These are phyloP conservation scores for Chloris gayana DNA, from an alignment of 176 grass and related monocot genomes.

Conservation along the genomic window DNA sequence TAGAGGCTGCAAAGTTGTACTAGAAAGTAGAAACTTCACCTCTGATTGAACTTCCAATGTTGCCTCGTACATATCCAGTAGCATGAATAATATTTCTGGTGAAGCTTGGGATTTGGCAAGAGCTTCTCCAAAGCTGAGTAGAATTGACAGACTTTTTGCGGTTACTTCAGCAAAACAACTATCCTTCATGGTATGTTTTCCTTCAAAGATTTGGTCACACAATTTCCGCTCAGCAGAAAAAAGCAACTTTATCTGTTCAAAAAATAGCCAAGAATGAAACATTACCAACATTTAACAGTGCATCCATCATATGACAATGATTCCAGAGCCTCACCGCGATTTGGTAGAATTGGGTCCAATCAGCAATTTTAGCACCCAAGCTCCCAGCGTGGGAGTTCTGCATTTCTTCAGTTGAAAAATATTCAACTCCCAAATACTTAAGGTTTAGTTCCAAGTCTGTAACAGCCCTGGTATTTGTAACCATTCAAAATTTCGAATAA, in stretches of 20 bases:
- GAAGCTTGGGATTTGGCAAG: constrained; percentile 59
- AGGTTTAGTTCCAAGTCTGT: constrained; percentile 62
- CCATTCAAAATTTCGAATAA: too few relatives aligned
- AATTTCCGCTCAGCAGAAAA: constrained; percentile 67
- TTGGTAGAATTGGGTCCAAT: constrained; percentile 55
- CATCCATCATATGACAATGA: background rate
- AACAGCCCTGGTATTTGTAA: too few relatives aligned
- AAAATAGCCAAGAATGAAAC: constrained; percentile 15
- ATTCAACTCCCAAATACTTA: constrained; percentile 58
- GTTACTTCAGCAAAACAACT: constrained; percentile 69
- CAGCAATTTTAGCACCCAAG: constrained; percentile 48
- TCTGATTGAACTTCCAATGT: constrained; percentile 61
- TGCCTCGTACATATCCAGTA: constrained; percentile 70
- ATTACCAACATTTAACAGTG: background rate
- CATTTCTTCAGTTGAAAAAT: constrained; percentile 58
- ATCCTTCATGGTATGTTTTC: constrained; percentile 43
- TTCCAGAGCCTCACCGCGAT: constrained; percentile 53
- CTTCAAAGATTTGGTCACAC: constrained; percentile 64
- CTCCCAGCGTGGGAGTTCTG: constrained; percentile 46
- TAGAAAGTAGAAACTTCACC: constrained; percentile 48
- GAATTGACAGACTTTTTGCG: constrained; percentile 43
- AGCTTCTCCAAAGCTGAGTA: constrained; percentile 67
- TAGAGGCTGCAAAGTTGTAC: background rate
- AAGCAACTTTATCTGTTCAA: constrained; percentile 62
- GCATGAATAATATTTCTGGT: constrained; percentile 55